Conservation (phyloP, 148 eudicot genomes). For the Amaranthus palmeri region DNA sequence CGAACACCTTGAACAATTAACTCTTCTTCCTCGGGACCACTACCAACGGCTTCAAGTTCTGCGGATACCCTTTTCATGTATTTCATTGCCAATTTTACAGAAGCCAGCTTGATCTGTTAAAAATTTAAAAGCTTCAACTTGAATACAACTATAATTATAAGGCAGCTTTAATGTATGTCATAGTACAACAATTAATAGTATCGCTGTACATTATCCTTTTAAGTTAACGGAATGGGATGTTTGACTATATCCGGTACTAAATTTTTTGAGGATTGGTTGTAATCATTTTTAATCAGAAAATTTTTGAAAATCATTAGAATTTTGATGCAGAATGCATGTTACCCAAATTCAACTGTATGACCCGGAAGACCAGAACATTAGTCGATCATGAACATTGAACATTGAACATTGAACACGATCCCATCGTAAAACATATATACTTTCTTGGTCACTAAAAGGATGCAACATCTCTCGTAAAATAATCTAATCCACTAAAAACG, state of each 20-base stretch:
- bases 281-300: no score
- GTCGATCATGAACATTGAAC: no score
- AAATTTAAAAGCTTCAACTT: background rate
- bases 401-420: no score
- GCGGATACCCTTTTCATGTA: constrained; percentile 95
- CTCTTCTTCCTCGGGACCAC: constrained; percentile 90
- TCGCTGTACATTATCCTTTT: background rate
- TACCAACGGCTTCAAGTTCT: constrained; percentile 64
- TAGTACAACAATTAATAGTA: background rate
- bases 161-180: background rate
- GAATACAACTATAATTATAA: background rate
- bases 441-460: no score
- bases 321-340: no score
- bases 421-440: no score
- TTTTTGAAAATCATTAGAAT: no score
- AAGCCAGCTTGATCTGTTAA: constrained; percentile 88
- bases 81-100: constrained; percentile 88
- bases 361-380: no score
- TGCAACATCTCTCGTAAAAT: no score
- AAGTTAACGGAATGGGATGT: background rate
- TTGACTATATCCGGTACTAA: background rate
- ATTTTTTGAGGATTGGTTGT: no score
- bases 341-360: no score
- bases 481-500: no score
- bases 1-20: constrained; percentile 87